These are phyloP conservation scores for Xylaria sp. DNA, from an alignment of 2,329 filamentous ascomycete genomes.

Conservation along the genomic window DNA sequence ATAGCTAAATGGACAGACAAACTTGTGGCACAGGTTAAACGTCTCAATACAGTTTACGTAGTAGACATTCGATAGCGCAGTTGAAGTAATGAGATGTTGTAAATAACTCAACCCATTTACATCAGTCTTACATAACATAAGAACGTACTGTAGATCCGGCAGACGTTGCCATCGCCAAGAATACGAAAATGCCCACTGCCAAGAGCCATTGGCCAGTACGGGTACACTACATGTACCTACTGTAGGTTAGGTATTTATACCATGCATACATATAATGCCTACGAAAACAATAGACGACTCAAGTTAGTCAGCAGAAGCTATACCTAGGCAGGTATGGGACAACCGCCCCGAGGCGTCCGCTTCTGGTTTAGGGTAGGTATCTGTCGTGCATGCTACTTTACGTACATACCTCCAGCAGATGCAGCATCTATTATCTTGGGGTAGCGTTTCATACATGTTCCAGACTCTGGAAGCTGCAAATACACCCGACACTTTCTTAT, in stretches of 20 bases:
- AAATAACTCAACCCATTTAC: neutral
- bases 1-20: too few species aligned
- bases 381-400: neutral
- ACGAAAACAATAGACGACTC: too few species aligned
- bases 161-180: constrained; percentile 17
- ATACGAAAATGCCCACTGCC: neutral
- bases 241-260: too few species aligned
- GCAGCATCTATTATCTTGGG: neutral
- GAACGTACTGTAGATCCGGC: constrained; percentile 17
- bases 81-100: too few species aligned
- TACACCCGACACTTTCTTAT: too few species aligned
- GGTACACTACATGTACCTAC: neutral
- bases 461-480: neutral
- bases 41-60: neutral
- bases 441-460: constrained; percentile 23
- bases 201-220: neutral
- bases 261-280: too few species aligned
- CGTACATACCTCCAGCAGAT: neutral
- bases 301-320: too few species aligned
- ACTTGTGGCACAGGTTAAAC: neutral
- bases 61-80: neutral
- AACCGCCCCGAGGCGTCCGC: too few species aligned
- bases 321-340: too few species aligned
- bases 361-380: too few species aligned
- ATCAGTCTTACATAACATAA: constrained; percentile 12